A percentile compares a stretch with the other conserved stretches of the same genome.
phyloP scores from a whole-genome alignment of 805 yeast genomes.

The Maudiozyma turicensis region DNA sequence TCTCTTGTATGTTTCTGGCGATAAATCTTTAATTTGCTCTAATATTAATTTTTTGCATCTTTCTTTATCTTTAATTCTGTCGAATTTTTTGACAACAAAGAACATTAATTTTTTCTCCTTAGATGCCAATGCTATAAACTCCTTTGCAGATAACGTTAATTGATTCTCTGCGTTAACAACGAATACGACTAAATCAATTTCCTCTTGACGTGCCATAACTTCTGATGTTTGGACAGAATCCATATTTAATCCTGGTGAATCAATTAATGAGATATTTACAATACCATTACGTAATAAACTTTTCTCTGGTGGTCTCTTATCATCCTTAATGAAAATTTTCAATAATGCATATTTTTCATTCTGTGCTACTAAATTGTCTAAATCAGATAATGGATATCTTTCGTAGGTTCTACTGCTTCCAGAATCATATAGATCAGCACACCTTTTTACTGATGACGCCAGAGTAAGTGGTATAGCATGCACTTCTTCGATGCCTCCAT shows the following conservation, averaged over 20 bases:
- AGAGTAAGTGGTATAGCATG: conserved; percentile 70
- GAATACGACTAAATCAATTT: conserved; percentile 90
- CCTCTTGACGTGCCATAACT: conserved; percentile 92
- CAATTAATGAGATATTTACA: conserved; percentile 84
- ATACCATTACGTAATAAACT: conserved; percentile 81
- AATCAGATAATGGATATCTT: conserved; percentile 40
- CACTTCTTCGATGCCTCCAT: conserved; percentile 73
- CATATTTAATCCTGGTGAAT: conserved; percentile 94
- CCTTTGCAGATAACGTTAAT: conserved; percentile 87
- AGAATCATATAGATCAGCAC: conserved; percentile 26
- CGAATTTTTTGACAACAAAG: conserved; percentile 89
- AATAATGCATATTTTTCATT: conserved; percentile 63
- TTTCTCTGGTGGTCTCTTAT: conserved; percentile 44
- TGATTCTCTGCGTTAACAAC: conserved; percentile 96
- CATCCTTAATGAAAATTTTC: conserved; percentile 74
- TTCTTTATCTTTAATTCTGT: conserved; percentile 69
- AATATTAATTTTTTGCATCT: conserved; percentile 69
- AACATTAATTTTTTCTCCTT: conserved; percentile 86
- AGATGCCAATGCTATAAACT: conserved; percentile 83
- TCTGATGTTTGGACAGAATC: conserved; percentile 92
- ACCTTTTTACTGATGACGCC: conserved; percentile 20
- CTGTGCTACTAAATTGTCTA: conserved; percentile 63
- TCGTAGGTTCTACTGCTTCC: conserved; percentile 59
- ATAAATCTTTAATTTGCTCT: conserved; percentile 73
- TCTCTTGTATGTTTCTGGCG: conserved; percentile 87